These are phyloP conservation scores for Termitomyces sp. DNA, from an alignment of 768 basidiomycete species.

Conservation along the genomic window DNA sequence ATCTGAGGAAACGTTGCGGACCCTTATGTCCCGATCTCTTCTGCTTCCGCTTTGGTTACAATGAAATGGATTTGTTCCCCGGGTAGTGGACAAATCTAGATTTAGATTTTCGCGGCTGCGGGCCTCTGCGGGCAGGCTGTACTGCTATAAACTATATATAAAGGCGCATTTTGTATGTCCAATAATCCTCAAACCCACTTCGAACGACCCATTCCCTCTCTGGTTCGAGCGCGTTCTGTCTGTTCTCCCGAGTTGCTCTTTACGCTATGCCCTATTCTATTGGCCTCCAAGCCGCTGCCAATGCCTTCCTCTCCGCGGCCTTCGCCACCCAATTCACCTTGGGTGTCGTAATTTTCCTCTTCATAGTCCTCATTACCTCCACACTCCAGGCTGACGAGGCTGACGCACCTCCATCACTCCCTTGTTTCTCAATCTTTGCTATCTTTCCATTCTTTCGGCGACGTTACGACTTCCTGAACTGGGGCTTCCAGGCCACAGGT, in stretches of 20 bases:
- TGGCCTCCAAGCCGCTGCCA: constrained; percentile 42
- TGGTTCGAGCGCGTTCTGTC: constrained; percentile 18
- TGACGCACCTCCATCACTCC: constrained; percentile 52
- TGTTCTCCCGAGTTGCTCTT: constrained; percentile 20
- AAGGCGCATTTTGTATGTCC: constrained; percentile 24
- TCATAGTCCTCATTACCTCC: constrained; percentile 39
- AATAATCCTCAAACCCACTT: constrained; percentile 15
- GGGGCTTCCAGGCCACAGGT: constrained; percentile 65
- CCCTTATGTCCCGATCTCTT: constrained; percentile 13
- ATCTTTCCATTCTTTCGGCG: constrained; percentile 64
- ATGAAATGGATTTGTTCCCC: constrained; percentile 12
- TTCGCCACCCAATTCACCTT: constrained; percentile 43
- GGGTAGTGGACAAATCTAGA: constrained; percentile 13
- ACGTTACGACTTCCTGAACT: constrained; percentile 68
- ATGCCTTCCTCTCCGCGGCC: constrained; percentile 46
- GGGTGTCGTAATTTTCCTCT: constrained; percentile 41
- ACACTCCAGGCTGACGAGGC: constrained; percentile 41
- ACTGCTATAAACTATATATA: constrained; percentile 24
- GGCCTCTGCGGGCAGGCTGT: constrained; percentile 20
- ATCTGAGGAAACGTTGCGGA: constrained; percentile 10
- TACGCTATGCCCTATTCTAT: constrained; percentile 43
- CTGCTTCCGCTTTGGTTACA: constrained; percentile 14
- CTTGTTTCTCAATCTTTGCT: constrained; percentile 51
- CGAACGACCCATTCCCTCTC: constrained; percentile 17
- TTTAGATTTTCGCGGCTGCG: constrained; percentile 23